Base-by-base conservation (phyloP, 108 stramenopile species). In the Licmophora abbreviata region DNA sequence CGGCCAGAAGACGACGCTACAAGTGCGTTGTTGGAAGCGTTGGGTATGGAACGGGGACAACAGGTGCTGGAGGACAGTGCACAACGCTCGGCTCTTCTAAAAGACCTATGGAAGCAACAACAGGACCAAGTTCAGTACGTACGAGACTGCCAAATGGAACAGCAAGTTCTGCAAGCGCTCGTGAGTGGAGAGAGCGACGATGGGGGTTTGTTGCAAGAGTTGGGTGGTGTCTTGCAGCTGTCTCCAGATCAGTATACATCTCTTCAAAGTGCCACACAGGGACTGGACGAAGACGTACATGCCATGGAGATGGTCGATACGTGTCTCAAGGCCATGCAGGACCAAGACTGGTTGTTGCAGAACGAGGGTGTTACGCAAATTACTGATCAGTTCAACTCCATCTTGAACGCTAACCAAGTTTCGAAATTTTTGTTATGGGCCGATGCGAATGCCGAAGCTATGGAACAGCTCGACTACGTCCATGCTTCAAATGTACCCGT, bases 31-130 rank as follows among this genome's bases (percentile, higher is more conserved):
- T 64, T 88, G 43, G 90, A 88, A 56, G 91, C 91, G 1, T 68
- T 92, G 4, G 73, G 76, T 22, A 92, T 92, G 91, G 91, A 92
- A 46, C 71, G 91, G 6, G 91, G 91, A 12, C 84, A 86, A 44
- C 86, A 88, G 55, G 68, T 64, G 11, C 48, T 92, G 33, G 64
- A 61, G 17, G 50, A 74, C 22, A 79, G 71, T 33, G n/a, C n/a
- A n/a, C 68, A 76, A 47, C 79, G 91, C 15, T 43, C 60, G 5
- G 59, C 72, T 51, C 51, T 83, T 40, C 79, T 85, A n/a, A 57
- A 61, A 34, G 74, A 73, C 18, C 83, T 92, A 47, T 29, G 88
- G 29, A 53, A 52, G 15, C 91, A 92, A 50, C 86, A 92, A 68
- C 75, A 76, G 48, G 66, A 88, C 31, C 81, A 81, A 40, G 81